Percentiles rank a stretch among this genome's conserved stretches.
Conservation (phyloP, 176 grass and related monocot species). For the Musa acuminata region DNA sequence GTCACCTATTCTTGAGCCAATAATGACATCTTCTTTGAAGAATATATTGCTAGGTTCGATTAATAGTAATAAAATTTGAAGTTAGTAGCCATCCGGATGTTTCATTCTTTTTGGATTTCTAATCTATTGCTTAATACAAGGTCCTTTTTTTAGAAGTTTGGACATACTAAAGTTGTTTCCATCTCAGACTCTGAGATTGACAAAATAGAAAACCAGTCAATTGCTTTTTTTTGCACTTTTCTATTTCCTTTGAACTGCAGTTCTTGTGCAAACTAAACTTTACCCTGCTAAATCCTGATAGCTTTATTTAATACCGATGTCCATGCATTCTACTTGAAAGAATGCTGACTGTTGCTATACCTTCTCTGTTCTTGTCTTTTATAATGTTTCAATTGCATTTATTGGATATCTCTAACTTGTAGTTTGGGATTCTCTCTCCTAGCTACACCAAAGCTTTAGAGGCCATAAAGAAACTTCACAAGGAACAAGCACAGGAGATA, state of each 20-base stretch:
- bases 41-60: no score
- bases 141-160: no score
- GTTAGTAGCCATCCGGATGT: neutral
- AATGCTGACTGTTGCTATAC: neutral
- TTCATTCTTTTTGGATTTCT: neutral
- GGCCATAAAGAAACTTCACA: constrained; percentile 99
- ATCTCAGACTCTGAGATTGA: no score
- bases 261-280: no score
- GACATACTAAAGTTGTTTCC: no score
- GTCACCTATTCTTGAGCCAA: neutral
- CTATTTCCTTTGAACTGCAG: no score
- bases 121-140: no score
- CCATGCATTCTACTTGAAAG: neutral
- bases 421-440: constrained; percentile 22
- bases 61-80: no score
- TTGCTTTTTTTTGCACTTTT: no score
- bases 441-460: constrained; percentile 97
- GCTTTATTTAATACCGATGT: no score
- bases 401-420: neutral
- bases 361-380: neutral
- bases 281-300: no score
- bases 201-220: no score
- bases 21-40: neutral
- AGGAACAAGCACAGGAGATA: constrained; percentile 90
- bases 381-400: neutral